A percentile compares a stretch with the other conserved stretches of the same genome.
Conservation (phyloP, 768 basidiomycete genomes). For the Tephrocybe rancida region DNA sequence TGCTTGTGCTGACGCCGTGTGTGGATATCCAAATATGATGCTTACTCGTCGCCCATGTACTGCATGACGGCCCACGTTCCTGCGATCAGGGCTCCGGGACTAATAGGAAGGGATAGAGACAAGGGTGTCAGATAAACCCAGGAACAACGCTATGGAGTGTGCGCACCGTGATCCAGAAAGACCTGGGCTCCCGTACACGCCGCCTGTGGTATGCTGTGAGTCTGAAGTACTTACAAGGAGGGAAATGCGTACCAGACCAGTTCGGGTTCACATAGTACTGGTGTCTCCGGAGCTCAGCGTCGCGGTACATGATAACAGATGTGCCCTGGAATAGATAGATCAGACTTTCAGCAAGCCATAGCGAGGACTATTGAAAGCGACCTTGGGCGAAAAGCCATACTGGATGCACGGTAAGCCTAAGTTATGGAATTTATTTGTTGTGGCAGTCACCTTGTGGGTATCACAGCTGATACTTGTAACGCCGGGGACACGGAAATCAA, state of each 20-base stretch:
- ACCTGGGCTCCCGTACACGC: conserved; percentile 89
- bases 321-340: conserved; percentile 56
- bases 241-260: conserved; percentile 64
- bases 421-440: not conserved
- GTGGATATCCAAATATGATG: conserved; percentile 13
- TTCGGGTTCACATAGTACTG: conserved; percentile 86
- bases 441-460: conserved; percentile 76
- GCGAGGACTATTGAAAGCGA: conserved; percentile 23
- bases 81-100: conserved; percentile 91
- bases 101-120: conserved; percentile 25
- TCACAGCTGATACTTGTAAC: conserved; percentile 97
- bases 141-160: not conserved
- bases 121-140: not conserved
- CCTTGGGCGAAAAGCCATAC: conserved; percentile 96
- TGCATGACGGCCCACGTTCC: conserved; percentile 98
- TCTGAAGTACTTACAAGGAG: conserved; percentile 2
- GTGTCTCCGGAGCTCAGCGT: conserved; percentile 70
- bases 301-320: conserved; percentile 94
- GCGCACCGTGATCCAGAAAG: conserved; percentile 86
- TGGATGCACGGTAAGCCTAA: conserved; percentile 29
- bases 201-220: conserved; percentile 45
- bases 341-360: not conserved
- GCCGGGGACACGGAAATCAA: conserved; percentile 90
- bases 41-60: conserved; percentile 84
- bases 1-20: not conserved